Evolutionary conservation across 2,329 filamentous ascomycete genomes (phyloP).

Genomic region (Botrytis fragariae): DNA sequence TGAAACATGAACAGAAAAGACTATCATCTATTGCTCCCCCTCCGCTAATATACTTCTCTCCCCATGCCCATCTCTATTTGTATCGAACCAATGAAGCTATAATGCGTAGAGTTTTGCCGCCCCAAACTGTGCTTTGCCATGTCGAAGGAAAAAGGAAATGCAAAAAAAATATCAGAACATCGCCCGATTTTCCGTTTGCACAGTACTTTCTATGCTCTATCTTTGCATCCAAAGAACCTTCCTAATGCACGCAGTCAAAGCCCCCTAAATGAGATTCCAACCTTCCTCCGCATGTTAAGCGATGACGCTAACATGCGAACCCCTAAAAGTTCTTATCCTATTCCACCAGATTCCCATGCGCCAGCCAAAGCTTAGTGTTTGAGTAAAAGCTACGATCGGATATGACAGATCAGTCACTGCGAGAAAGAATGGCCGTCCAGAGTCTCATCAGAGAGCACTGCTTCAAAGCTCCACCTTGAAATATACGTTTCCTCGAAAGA

Average conservation of each 20-base stretch:
- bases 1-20: neutral
- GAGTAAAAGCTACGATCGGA: neutral
- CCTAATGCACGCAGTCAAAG: too few species aligned
- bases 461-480: neutral
- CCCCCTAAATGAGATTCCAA: neutral
- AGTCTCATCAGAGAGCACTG: neutral
- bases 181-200: neutral
- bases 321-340: neutral
- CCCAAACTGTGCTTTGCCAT: neutral
- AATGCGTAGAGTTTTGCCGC: neutral
- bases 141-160: neutral
- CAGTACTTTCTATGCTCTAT: neutral
- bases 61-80: neutral
- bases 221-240: neutral
- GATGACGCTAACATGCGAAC: neutral
- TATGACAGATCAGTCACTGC: neutral
- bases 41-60: too few species aligned
- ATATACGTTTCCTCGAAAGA: too few species aligned
- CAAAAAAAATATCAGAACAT: neutral
- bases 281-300: neutral
- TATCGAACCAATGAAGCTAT: neutral
- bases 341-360: neutral
- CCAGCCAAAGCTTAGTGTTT: neutral
- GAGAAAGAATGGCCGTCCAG: rapidly evolving
- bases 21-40: neutral